Percentiles rank a stretch among this genome's conserved stretches.
These are phyloP conservation scores for Acrasis kona DNA, from an alignment of 78 protist genomes.

Conservation along the genomic window DNA sequence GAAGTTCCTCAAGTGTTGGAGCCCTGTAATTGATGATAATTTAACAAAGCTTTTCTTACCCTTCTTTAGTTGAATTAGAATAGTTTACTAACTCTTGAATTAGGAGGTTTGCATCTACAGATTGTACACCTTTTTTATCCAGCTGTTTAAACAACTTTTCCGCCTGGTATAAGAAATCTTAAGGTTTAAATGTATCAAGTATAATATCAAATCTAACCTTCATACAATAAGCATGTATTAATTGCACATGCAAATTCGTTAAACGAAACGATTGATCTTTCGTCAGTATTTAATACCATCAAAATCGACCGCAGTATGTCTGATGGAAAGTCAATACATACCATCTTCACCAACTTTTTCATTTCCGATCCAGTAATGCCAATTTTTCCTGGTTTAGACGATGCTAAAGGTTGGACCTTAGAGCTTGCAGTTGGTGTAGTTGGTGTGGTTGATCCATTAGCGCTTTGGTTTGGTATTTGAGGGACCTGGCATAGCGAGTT, in stretches of 20 bases:
- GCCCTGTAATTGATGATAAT: no score
- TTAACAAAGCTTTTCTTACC: no score
- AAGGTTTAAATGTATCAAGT: no score
- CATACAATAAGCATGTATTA: slow-evolving; percentile 2
- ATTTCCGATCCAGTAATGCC: slow-evolving; percentile 9
- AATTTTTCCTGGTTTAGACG: neutral
- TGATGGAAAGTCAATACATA: slow-evolving; percentile 6
- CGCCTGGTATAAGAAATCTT: neutral
- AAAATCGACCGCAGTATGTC: neutral
- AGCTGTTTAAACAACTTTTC: slow-evolving; percentile 3
- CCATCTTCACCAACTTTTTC: neutral
- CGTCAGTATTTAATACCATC: neutral
- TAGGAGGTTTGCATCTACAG: no score
- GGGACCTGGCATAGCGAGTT: neutral
- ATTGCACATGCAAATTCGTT: slow-evolving; percentile 3
- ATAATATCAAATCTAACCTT: no score
- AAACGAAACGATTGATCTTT: slow-evolving; percentile 7
- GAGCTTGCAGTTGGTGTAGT: no score
- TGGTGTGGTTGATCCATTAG: no score
- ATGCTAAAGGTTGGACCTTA: no score
- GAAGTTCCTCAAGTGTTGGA: no score
- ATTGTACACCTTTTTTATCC: neutral
- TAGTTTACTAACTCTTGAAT: no score
- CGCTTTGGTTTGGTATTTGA: no score
- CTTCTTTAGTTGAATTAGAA: no score